Conservation (phyloP, 805 yeast species). For the Kuraishia floccosa region DNA sequence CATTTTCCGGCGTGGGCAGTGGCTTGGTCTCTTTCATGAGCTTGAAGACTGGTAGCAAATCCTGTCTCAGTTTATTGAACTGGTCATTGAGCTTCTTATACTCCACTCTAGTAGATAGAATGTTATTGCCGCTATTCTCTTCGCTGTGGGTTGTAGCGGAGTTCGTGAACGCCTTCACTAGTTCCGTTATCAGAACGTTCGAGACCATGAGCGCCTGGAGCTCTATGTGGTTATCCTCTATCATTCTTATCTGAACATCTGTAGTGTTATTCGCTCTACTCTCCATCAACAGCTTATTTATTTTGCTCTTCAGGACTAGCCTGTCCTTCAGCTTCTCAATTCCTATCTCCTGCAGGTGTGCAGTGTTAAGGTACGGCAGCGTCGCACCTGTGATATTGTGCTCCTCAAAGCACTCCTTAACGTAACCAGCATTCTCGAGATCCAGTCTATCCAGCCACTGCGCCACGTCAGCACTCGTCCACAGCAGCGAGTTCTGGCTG, state of each 20-base stretch:
- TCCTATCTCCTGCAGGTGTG: slow-evolving; percentile 68
- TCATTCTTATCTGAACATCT: not conserved
- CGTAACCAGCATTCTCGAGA: not conserved
- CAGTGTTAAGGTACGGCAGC: slow-evolving; percentile 54
- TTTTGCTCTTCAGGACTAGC: slow-evolving; percentile 44
- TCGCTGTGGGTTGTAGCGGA: not conserved
- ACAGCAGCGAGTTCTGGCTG: no score
- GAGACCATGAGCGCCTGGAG: slow-evolving; percentile 3
- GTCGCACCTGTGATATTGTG: slow-evolving; percentile 67
- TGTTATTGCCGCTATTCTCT: not conserved
- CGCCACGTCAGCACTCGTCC: not conserved
- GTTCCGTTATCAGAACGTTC: not conserved
- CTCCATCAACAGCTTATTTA: slow-evolving; percentile 34
- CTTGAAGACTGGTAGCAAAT: slow-evolving; percentile 51
- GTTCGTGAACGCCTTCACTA: not conserved
- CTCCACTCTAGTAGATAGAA: slow-evolving; percentile 1
- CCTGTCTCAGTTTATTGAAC: slow-evolving; percentile 47
- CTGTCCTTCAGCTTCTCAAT: slow-evolving; percentile 41
- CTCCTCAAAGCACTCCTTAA: slow-evolving; percentile 22
- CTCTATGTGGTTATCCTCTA: slow-evolving; percentile 3
- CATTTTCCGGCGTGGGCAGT: slow-evolving; percentile 50
- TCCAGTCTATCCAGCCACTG: not conserved
- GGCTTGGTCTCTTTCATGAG: slow-evolving; percentile 56
- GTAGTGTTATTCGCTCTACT: not conserved
- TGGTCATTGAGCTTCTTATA: slow-evolving; percentile 35